phyloP scores from a whole-genome alignment of 1,284 basidiomycete species.

The Porogramme epimiltina region DNA sequence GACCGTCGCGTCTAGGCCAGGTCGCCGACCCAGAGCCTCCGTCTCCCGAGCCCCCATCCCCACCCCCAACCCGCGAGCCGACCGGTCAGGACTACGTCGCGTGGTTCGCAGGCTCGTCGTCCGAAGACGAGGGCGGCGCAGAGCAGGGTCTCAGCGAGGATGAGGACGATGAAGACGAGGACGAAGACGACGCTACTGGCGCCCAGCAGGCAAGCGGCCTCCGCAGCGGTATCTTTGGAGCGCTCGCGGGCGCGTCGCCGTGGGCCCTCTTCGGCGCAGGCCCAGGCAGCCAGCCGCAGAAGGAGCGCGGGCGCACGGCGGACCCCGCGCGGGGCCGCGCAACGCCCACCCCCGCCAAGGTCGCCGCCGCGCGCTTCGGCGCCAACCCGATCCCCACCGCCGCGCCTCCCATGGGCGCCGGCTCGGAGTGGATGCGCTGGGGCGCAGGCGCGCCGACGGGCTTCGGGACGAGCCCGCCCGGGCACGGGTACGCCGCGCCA shows the following conservation, averaged over 20 bases:
- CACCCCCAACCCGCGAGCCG: conserved; percentile 10
- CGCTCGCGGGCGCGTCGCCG: conserved; percentile 17
- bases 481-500: not conserved
- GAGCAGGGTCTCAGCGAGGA: conserved; percentile 11
- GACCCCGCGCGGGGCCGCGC: conserved; percentile 14
- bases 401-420: not conserved
- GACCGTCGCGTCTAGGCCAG: conserved; percentile 20
- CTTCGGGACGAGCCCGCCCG: not conserved
- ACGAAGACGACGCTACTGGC: conserved; percentile 2
- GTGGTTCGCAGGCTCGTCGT: conserved; percentile 22
- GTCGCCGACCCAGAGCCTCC: conserved; percentile 13
- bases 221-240: conserved; percentile 6
- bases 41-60: conserved; percentile 19
- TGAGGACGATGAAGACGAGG: conserved; percentile 16
- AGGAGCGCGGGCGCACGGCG: conserved; percentile 11
- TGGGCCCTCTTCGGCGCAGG: conserved; percentile 19
- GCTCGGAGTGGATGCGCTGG: conserved; percentile 8
- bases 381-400: not conserved
- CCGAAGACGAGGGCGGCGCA: conserved; percentile 18
- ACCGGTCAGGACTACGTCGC: conserved; percentile 17
- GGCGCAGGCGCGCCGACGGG: not conserved
- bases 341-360: conserved; percentile 11
- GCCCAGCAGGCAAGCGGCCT: not conserved
- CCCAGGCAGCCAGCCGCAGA: not conserved
- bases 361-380: conserved; percentile 6